Evolutionary conservation across 352 stramenopile species (phyloP).

Genomic region (Pythium plurisporium): DNA sequence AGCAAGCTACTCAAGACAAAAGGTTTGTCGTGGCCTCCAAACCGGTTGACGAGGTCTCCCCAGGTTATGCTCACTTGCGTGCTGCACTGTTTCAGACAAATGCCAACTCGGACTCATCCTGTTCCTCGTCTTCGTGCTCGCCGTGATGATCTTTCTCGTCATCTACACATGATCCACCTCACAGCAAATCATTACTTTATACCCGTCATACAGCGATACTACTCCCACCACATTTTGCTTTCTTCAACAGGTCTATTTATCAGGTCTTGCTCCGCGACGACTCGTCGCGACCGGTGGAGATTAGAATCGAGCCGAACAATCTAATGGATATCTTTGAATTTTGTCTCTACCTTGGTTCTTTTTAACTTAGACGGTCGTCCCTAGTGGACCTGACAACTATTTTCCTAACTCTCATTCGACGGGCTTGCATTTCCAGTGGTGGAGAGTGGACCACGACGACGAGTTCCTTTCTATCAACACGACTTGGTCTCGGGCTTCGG

Average conservation of each 20-base stretch:
- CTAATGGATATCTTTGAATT: background rate
- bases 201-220: background rate
- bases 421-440: too few relatives aligned
- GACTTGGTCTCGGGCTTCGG: constrained; percentile 17
- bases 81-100: constrained; percentile 37
- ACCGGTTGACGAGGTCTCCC: background rate
- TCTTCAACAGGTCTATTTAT: too few relatives aligned
- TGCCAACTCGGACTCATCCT: constrained; percentile 77
- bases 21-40: constrained; percentile 28
- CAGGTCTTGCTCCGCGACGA: too few relatives aligned
- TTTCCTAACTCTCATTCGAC: background rate
- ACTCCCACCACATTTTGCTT: too few relatives aligned
- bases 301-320: too few relatives aligned
- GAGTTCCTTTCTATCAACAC: constrained; percentile 9
- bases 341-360: background rate
- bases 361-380: constrained; percentile 18
- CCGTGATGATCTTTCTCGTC: constrained; percentile 77
- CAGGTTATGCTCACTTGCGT: background rate
- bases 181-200: background rate
- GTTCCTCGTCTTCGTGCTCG: constrained; percentile 57
- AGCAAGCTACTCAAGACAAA: constrained; percentile 78
- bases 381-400: constrained; percentile 2
- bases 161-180: constrained; percentile 61
- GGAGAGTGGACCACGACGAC: background rate
- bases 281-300: too few relatives aligned